Evolutionary conservation across 768 basidiomycete species (phyloP).

Genomic region (Collybia mongolica): DNA sequence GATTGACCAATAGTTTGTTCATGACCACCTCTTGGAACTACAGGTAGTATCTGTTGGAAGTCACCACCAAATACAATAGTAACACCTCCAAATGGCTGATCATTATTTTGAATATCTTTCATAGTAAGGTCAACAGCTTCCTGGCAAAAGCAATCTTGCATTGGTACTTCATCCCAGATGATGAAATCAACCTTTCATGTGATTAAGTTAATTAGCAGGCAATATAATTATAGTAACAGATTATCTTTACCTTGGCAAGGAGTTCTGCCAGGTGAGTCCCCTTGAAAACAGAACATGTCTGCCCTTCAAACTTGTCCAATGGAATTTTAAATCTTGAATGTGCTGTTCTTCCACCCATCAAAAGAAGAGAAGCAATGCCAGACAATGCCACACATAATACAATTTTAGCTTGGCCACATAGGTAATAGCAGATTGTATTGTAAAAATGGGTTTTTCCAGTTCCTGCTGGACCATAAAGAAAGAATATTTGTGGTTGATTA

Average conservation of each 20-base stretch:
- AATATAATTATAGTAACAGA: too few species aligned
- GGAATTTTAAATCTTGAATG: conserved; percentile 52
- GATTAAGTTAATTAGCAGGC: too few species aligned
- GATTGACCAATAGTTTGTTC: conserved; percentile 34
- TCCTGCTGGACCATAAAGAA: conserved; percentile 42
- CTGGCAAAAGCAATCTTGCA: conserved; percentile 30
- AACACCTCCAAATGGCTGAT: conserved; percentile 37
- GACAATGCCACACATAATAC: conserved; percentile 49
- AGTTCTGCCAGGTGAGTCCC: conserved; percentile 24
- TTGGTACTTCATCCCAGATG: conserved; percentile 44
- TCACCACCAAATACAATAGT: conserved; percentile 45
- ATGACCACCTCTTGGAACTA: conserved; percentile 32
- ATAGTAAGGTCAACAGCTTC: conserved; percentile 37
- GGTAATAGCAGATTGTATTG: conserved; percentile 25
- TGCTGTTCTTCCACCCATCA: conserved; percentile 42
- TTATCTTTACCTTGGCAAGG: conserved; percentile 19
- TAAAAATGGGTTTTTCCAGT: conserved; percentile 47
- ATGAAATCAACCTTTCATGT: conserved; percentile 17
- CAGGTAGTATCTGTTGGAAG: conserved; percentile 44
- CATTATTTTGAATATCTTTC: conserved; percentile 23
- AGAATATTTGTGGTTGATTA: conserved; percentile 25
- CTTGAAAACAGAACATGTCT: conserved; percentile 27
- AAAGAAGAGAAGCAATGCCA: conserved; percentile 44
- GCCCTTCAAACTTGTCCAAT: conserved; percentile 15
- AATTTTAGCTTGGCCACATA: conserved; percentile 27